Conservation (phyloP, 768 basidiomycete species). For the Cubamyces lactineus region DNA sequence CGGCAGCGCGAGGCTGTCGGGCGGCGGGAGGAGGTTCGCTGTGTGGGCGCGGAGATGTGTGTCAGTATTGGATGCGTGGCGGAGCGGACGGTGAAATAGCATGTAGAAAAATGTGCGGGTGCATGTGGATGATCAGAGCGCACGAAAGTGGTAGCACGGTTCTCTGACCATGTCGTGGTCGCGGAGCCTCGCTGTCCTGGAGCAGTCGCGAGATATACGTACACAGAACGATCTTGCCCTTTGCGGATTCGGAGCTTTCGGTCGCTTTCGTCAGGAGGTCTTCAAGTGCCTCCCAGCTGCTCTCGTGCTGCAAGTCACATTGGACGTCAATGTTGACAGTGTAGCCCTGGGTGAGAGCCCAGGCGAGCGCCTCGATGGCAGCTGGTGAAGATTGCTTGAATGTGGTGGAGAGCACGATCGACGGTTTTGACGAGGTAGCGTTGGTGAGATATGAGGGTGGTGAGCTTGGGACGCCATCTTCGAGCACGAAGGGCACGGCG, state of each 20-base stretch:
- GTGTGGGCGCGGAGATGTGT: neutral
- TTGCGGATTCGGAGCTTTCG: constrained; percentile 33
- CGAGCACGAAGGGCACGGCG: constrained; percentile 62
- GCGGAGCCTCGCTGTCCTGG: neutral
- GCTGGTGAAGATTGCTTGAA: constrained; percentile 54
- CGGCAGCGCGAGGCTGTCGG: constrained; percentile 68
- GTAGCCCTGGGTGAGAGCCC: constrained; percentile 65
- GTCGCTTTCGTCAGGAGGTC: constrained; percentile 71
- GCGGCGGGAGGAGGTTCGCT: constrained; percentile 84
- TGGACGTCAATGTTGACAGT: constrained; percentile 75
- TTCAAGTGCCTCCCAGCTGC: constrained; percentile 67
- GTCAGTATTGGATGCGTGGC: constrained; percentile 16
- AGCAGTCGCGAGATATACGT: constrained; percentile 12
- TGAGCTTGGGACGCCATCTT: constrained; percentile 45
- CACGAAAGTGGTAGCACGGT: neutral
- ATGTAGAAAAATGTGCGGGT: neutral
- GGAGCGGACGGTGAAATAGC: constrained; percentile 7
- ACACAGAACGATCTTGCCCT: constrained; percentile 70
- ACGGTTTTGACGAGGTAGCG: constrained; percentile 38
- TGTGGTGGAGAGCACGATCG: constrained; percentile 58
- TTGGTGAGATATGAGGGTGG: constrained; percentile 43
- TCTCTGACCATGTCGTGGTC: constrained; percentile 1
- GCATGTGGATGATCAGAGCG: neutral
- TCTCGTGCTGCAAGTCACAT: constrained; percentile 51
- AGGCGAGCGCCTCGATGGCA: constrained; percentile 58